Percentiles rank a stretch among this genome's conserved stretches.
Evolutionary conservation across 2,329 filamentous ascomycete species (phyloP).

Genomic region (Ophiosphaerella narmari): DNA sequence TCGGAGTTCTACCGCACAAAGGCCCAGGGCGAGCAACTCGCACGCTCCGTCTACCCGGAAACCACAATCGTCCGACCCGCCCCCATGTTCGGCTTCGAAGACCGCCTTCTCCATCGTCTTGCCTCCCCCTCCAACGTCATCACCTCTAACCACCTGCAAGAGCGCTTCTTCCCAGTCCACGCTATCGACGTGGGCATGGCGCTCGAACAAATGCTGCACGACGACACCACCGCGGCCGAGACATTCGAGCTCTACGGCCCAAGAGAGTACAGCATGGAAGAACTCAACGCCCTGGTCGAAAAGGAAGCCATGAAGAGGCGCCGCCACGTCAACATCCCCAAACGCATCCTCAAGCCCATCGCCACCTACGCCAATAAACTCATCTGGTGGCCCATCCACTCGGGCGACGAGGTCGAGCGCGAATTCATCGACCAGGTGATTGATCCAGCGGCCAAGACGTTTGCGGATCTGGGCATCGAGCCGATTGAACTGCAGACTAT

Average conservation of each 20-base stretch:
- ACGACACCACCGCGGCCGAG: conserved; percentile 86
- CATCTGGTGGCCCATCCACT: conserved; percentile 87
- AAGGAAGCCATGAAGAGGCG: conserved; percentile 89
- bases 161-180: conserved; percentile 90
- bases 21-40: conserved; percentile 82
- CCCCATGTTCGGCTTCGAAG: conserved; percentile 93
- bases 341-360: conserved; percentile 74
- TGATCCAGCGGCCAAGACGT: conserved; percentile 89
- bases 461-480: conserved; percentile 89
- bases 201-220: conserved; percentile 86
- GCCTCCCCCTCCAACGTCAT: conserved; percentile 80
- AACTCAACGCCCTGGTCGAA: conserved; percentile 87
- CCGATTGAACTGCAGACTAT: conserved; percentile 83
- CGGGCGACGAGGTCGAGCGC: conserved; percentile 83
- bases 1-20: conserved; percentile 94
- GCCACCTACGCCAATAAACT: conserved; percentile 76
- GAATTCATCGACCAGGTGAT: conserved; percentile 94
- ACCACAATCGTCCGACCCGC: conserved; percentile 95
- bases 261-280: conserved; percentile 84
- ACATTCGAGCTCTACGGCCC: conserved; percentile 96
- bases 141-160: conserved; percentile 90
- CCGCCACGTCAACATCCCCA: conserved; percentile 89
- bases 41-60: conserved; percentile 88
- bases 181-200: conserved; percentile 88
- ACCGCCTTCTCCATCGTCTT: conserved; percentile 84